These are phyloP conservation scores for Fomes fomentarius DNA, from an alignment of 1,284 basidiomycete genomes.

Conservation along the genomic window DNA sequence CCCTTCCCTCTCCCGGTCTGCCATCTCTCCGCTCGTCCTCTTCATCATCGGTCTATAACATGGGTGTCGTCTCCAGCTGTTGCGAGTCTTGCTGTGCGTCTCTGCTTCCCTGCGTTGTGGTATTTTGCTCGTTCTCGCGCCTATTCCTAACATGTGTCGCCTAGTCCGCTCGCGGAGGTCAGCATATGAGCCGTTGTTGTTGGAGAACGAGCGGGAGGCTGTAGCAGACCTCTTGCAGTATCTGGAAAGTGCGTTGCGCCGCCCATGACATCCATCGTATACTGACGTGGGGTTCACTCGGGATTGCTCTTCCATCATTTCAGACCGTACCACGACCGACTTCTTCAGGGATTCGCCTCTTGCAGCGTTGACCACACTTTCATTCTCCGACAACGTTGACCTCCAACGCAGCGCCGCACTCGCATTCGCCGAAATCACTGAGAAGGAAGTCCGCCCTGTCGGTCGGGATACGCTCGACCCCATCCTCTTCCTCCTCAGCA, in stretches of 20 bases:
- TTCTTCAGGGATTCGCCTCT: conserved; percentile 95
- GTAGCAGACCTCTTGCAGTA: conserved; percentile 98
- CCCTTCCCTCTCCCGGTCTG: conserved; percentile 13
- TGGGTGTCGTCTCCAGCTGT: conserved; percentile 69
- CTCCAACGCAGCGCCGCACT: conserved; percentile 97
- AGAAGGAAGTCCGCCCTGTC: conserved; percentile 98
- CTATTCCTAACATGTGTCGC: conserved; percentile 11
- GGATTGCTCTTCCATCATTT: no score
- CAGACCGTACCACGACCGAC: conserved; percentile 95
- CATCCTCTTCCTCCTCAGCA: conserved; percentile 95
- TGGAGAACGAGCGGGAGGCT: conserved; percentile 98
- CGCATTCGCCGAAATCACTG: conserved; percentile 99
- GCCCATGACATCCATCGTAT: no score
- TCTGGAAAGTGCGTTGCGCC: conserved; percentile 82
- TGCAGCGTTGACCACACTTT: conserved; percentile 93
- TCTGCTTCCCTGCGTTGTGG: conserved; percentile 9
- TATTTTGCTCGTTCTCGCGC: conserved; percentile 15
- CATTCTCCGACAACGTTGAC: conserved; percentile 99
- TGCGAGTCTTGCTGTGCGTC: conserved; percentile 78
- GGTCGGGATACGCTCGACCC: conserved; percentile 98
- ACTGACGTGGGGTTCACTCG: no score
- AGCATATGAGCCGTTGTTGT: conserved; percentile 89
- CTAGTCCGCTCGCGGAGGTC: conserved; percentile 78
- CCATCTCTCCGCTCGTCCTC: conserved; percentile 26
- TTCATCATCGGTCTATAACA: conserved; percentile 31